Conservation (phyloP, 192 early-diverging fungal genomes). For the Podila verticillata region DNA sequence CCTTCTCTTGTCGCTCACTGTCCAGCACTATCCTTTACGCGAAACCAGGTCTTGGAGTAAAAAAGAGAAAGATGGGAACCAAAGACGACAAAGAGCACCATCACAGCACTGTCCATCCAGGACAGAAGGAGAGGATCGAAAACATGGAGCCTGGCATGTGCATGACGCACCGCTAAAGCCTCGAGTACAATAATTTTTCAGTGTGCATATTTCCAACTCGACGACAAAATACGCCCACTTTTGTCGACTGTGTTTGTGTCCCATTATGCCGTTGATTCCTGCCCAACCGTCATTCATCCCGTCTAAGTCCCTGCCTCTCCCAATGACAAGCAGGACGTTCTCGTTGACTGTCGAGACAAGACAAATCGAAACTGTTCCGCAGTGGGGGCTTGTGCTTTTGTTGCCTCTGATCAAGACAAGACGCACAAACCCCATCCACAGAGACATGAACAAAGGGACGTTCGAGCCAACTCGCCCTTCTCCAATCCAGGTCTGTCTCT, state of each 20-base stretch:
- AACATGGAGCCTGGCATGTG: not conserved
- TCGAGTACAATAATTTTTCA: too few species aligned
- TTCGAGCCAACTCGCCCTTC: too few species aligned
- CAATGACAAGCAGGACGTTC: too few species aligned
- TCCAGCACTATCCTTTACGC: not conserved
- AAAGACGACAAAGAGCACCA: not conserved
- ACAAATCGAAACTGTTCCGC: too few species aligned
- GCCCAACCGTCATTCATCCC: not conserved
- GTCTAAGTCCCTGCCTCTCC: not conserved
- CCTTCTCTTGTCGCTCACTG: not conserved
- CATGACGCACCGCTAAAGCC: not conserved
- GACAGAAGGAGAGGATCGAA: not conserved
- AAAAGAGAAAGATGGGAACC: not conserved
- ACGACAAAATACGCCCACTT: not conserved
- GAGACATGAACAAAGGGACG: too few species aligned
- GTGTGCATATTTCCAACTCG: not conserved
- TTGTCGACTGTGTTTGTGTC: not conserved
- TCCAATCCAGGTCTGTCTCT: too few species aligned
- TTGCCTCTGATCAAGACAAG: too few species aligned
- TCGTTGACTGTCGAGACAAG: too few species aligned
- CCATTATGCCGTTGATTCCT: not conserved
- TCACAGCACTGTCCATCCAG: not conserved
- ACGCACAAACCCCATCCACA: too few species aligned
- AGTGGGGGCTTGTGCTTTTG: too few species aligned
- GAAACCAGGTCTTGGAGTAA: too few species aligned